Base-by-base conservation (phyloP, 768 basidiomycete species). In the Favolaschia claudopus region DNA sequence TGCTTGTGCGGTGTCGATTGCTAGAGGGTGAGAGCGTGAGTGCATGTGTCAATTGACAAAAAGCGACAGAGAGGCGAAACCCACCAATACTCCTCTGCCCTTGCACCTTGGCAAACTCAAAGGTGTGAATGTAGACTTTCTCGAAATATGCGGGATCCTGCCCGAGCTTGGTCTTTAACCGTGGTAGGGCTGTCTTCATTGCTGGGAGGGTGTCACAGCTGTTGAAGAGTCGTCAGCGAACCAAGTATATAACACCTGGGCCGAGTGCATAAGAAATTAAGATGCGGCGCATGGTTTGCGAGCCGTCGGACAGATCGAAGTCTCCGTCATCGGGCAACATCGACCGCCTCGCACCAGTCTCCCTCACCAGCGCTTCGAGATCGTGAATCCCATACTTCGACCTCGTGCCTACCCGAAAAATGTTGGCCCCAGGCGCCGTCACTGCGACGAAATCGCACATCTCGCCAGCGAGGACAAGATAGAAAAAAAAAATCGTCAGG, bases 401-500 rank as follows among this genome's bases (percentile, higher is more conserved):
- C 31, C 83, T 73, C 42, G 27, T 66, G 29, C 55, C 42, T 1
- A 49, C 60, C 1, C 61, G 46, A 22, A 60, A 36, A 27, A 59
- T 53, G 15, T 70, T 67, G 39, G 78, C 80, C 1, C 83, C 80
- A 0, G 89, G 88, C 3, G 81, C 77, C 1, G 79, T 75, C 9
- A 79, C 79, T 0, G 84, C 85, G 14, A 74, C 80, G 15, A 79
- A 67, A 25, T 85, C 84, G 57, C 84, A 85, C 62, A 96, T 82
- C 55, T 90, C 88, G 62, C 91, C 87, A 0, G 95, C 94, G 68
- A 98, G 87, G 76, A 89, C 89, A 62, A 92, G 68, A 78, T 94
- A 98, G 82, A 98, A 99, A 68, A 85, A 89, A 19, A 85, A 83
- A 32, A 90, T 89, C 43, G 96, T 89, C 62, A 99, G 84, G 70